Conservation (phyloP, 345 rosid species). For the Populus nigra region DNA sequence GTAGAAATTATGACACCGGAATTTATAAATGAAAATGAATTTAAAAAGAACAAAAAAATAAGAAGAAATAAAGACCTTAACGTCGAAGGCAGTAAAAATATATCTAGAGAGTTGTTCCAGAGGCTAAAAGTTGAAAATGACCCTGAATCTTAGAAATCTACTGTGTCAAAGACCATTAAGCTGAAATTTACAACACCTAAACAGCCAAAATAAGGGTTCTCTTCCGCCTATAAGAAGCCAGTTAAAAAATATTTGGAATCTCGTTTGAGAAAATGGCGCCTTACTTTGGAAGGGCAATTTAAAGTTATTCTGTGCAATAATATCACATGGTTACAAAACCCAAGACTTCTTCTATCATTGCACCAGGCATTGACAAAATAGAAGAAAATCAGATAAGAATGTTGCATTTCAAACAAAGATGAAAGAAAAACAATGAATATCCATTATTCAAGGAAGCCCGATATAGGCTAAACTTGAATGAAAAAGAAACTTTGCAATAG, state of each 20-base stretch:
- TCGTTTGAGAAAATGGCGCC: background rate
- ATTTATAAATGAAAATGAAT: background rate
- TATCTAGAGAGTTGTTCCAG: slow-evolving; percentile 1
- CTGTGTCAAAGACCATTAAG: background rate
- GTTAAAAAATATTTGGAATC: slow-evolving; percentile 2
- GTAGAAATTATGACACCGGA: slow-evolving; percentile 6
- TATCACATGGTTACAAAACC: background rate
- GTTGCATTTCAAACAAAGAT: background rate
- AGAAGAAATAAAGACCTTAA: background rate
- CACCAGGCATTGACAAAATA: background rate
- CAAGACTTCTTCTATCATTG: background rate
- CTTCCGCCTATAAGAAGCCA: background rate
- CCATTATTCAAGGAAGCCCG: background rate
- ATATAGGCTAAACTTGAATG: background rate
- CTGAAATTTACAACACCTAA: background rate
- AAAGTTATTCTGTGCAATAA: background rate
- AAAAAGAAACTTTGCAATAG: background rate
- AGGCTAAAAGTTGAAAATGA: slow-evolving; percentile 6
- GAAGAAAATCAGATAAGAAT: background rate
- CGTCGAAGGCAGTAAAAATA: background rate
- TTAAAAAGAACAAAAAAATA: background rate
- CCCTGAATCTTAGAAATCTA: background rate
- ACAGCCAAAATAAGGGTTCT: background rate
- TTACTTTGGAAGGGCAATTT: too few species aligned
- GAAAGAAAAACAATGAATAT: background rate